Base-by-base conservation (phyloP, 768 basidiomycete species). In the Agrocybe chaxingu region DNA sequence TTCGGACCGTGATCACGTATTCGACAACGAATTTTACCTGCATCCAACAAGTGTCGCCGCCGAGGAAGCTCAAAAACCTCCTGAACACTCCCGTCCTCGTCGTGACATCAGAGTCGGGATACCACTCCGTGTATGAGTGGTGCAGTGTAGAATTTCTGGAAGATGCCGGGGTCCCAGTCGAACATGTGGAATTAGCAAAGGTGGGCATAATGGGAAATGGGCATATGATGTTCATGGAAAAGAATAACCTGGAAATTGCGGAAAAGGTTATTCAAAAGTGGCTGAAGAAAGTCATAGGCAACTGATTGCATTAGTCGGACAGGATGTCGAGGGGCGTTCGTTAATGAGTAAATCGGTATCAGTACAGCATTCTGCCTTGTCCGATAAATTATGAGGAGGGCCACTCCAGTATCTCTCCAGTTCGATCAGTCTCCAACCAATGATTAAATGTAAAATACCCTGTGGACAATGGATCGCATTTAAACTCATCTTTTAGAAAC, bases 181-280 rank as follows among this genome's bases (percentile, higher is more conserved):
- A 73, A 11, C 71, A 75, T 52, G 57, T 75, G 35, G 62, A 62
- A 11, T 57, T 81, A 12, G 62, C 60, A n/a, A 66, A 69, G 30
- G 54, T 75, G 1, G 79, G 78, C 7, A 74, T 81, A 18, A 69
- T 62, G 45, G 79, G 79, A 38, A 81, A 81, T 54, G 79, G 75
- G 1, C 79, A 81, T 62, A 73, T 81, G 72, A 72, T 81, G 65
- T 79, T 80, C 53, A 76, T 81, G 74, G 79, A 81, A 48, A 71
- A 67, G 50, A 80, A 81, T 56, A 70, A 63, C 8, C 49, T 72
- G 34, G 66, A 70, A 42, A 76, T 81, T 34, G 76, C 62, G 9
- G 70, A 66, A 4, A 37, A 62, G 30, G 72, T 78, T 4, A 63
- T 77, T 18, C 59, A 70, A 39, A 62, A 60, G 45, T 78, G 77